Evolutionary conservation across 2,329 filamentous ascomycete genomes (phyloP).

Genomic region (Catunica adiposa): DNA sequence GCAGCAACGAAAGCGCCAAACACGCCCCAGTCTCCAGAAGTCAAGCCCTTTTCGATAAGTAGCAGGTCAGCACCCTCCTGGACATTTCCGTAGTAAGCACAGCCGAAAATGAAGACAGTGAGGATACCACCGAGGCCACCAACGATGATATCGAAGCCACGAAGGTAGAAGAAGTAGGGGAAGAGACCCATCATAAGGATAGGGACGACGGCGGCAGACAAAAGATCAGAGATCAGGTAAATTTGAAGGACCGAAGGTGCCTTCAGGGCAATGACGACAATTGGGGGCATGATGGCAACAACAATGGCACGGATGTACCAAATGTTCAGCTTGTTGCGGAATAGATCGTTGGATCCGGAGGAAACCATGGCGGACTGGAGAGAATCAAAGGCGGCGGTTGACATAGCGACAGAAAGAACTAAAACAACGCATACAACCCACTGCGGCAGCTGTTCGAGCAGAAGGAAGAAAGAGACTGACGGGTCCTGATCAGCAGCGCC

Average conservation of each 20-base stretch:
- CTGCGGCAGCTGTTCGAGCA: slow-evolving; percentile 52
- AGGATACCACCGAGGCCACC: slow-evolving; percentile 64
- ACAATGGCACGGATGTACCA: slow-evolving; percentile 56
- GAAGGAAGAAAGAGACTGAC: slow-evolving; percentile 56
- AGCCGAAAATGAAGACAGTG: slow-evolving; percentile 65
- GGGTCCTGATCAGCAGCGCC: slow-evolving; percentile 40
- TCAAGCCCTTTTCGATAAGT: slow-evolving; percentile 56
- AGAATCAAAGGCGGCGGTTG: slow-evolving; percentile 63
- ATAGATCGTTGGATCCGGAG: slow-evolving; percentile 69
- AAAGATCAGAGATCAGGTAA: slow-evolving; percentile 65
- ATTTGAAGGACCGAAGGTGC: slow-evolving; percentile 63
- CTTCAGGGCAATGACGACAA: slow-evolving; percentile 56
- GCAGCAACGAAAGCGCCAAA: slow-evolving; percentile 74
- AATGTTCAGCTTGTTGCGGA: slow-evolving; percentile 64
- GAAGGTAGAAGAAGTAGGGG: slow-evolving; percentile 58
- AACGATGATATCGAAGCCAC: slow-evolving; percentile 63
- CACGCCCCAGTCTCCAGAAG: slow-evolving; percentile 61
- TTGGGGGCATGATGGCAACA: slow-evolving; percentile 56
- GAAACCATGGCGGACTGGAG: slow-evolving; percentile 73
- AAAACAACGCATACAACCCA: slow-evolving; percentile 75
- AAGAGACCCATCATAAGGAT: slow-evolving; percentile 57
- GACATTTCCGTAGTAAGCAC: slow-evolving; percentile 58
- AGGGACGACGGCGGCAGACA: slow-evolving; percentile 61
- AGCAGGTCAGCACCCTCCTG: slow-evolving; percentile 48
- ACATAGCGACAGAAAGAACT: slow-evolving; percentile 63